Percentiles rank a stretch among this genome's conserved stretches.
Evolutionary conservation across 306 rosid species (phyloP).

Genomic region (Dryas octopetala): DNA sequence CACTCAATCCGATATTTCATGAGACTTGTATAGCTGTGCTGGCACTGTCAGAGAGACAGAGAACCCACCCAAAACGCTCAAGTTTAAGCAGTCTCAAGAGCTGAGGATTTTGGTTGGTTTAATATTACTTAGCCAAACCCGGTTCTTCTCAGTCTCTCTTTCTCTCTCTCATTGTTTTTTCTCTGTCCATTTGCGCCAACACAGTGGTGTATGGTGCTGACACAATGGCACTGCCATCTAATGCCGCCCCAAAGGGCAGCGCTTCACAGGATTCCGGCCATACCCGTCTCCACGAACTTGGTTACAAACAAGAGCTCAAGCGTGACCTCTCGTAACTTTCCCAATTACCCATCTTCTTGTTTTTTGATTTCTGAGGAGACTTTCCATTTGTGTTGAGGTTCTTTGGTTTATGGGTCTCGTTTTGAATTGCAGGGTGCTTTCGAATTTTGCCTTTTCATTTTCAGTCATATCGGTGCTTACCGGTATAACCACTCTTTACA

Average conservation of each 20-base stretch:
- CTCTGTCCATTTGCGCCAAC: background rate
- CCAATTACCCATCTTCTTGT: background rate
- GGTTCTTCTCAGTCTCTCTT: background rate
- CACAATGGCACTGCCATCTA: conserved; percentile 37
- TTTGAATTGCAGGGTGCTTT: conserved; percentile 58
- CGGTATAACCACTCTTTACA: conserved; percentile 88
- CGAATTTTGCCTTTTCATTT: conserved; percentile 91
- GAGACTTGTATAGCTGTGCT: too few species aligned
- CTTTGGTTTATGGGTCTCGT: conserved; percentile 12
- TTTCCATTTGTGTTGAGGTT: background rate
- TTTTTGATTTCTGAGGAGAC: background rate
- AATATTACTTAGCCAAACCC: conserved; percentile 3
- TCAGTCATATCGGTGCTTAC: conserved; percentile 91
- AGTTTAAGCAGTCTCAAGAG: too few species aligned
- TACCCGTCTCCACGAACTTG: conserved; percentile 84
- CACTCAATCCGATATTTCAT: too few species aligned
- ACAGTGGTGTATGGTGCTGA: conserved; percentile 14
- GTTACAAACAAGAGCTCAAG: conserved; percentile 97
- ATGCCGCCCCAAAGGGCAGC: conserved; percentile 21
- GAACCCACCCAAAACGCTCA: too few species aligned
- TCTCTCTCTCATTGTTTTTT: background rate
- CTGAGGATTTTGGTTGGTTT: background rate
- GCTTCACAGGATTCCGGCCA: conserved; percentile 70
- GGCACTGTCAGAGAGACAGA: too few species aligned
- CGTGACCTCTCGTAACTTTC: conserved; percentile 86